Percentiles rank a stretch among this genome's conserved stretches.
phyloP scores from a whole-genome alignment of 306 rosid genomes.

The Amphicarpaea edgeworthii region DNA sequence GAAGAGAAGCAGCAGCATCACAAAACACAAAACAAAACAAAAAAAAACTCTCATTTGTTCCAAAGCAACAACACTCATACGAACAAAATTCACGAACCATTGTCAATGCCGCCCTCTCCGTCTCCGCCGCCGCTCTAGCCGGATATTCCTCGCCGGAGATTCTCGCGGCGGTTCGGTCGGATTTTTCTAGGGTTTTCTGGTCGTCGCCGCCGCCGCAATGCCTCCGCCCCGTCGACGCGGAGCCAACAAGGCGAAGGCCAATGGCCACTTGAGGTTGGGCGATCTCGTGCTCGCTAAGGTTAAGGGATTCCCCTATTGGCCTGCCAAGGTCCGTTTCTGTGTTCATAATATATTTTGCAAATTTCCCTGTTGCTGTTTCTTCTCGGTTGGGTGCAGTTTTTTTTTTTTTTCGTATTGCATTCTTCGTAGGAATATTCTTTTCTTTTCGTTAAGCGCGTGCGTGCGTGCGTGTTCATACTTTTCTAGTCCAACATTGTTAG shows the following conservation, averaged over 20 bases:
- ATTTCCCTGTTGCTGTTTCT: constrained; percentile 3
- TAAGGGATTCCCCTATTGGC: constrained; percentile 94
- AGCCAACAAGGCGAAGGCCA: constrained; percentile 70
- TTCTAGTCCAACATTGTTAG: constrained; percentile 16
- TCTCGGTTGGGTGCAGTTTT: background rate
- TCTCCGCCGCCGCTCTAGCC: constrained; percentile 56
- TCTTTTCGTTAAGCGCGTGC: background rate
- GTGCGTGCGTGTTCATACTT: background rate
- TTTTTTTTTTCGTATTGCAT: constrained; percentile 12
- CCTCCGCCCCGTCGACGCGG: constrained; percentile 75
- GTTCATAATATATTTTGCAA: constrained; percentile 7
- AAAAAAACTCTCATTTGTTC: background rate
- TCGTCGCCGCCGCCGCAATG: constrained; percentile 55
- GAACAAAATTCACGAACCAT: constrained; percentile 1
- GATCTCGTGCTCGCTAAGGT: constrained; percentile 98
- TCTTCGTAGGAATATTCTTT: constrained; percentile 11
- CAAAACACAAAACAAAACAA: no score
- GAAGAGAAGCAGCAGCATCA: background rate
- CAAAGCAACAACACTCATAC: background rate
- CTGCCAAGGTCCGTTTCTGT: constrained; percentile 76
- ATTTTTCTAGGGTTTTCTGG: constrained; percentile 61
- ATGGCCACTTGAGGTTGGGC: constrained; percentile 71
- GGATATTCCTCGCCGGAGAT: constrained; percentile 49
- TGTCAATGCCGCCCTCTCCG: constrained; percentile 50
- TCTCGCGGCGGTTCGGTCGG: constrained; percentile 38